Evolutionary conservation across 1,284 basidiomycete genomes (phyloP), one percentile per base, ranked within the genome.

Genomic region (Heliocybe sulcata): DNA sequence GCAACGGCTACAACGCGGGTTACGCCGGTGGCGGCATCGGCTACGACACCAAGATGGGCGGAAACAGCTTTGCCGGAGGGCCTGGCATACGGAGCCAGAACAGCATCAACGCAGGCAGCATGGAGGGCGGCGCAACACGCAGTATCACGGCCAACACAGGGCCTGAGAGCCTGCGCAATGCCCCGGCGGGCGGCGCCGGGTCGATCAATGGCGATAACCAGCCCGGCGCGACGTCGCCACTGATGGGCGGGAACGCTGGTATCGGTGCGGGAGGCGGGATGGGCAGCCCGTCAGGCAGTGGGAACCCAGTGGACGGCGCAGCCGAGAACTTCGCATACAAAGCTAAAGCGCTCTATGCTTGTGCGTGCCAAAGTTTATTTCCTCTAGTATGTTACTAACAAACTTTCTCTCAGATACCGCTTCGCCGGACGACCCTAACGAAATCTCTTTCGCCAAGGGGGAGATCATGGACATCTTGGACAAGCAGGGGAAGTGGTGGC

Each of bases 401-500:
- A 23, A 53, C 52, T 45, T 23, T 19, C 58, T 70, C n/a, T 60
- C 70, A 87, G 94, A 99, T 75, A 84, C 83, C 56, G 96, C 95
- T 29, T 93, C 89, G 9, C 78, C 91, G 19, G 94, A 98, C 60
- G 96, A 99, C 71, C 92, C 95, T 9, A 97, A 93, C 65, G 97
- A 99, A 73, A 91, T 99, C 52, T 92, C 91, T 48, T 98, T 99
- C 70, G 68, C 76, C 55, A 98, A 98, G 70, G 94, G 94, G 53
- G 96, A 99, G 67, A 79, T 94, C 45, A 81, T 99, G 60, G 94
- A 98, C 57, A 92, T 99, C 59, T 72, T 96, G 53, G 97, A 99
- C 73, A 95, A 92, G 69, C 82, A 87, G 62, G 93, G 92, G 54
- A 94, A 94, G 70, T 95, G 92, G 92, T 98, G 92, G 92, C 93